Percentiles rank a stretch among this genome's conserved stretches.
Evolutionary conservation across 1,139 yeast species (phyloP).

Genomic region (Geotrichum bryndzae): DNA sequence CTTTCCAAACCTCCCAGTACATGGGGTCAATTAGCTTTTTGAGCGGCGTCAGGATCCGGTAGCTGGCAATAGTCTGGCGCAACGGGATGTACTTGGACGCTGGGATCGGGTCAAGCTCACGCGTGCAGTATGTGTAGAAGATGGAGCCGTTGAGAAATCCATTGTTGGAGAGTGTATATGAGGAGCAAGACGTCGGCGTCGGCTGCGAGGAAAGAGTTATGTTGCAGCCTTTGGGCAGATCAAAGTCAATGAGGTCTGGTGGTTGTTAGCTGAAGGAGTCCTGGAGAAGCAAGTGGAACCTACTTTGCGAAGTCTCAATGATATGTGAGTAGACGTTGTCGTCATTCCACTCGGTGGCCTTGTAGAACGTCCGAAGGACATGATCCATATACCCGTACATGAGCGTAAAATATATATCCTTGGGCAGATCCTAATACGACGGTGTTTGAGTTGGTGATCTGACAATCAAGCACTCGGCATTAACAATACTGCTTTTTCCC

Average conservation of each 20-base stretch:
- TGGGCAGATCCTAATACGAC: too few species aligned
- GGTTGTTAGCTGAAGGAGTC: slow-evolving; percentile 12
- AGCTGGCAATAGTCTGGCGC: slow-evolving; percentile 76
- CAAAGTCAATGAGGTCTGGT: slow-evolving; percentile 56
- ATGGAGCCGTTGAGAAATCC: slow-evolving; percentile 74
- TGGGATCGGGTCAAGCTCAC: slow-evolving; percentile 46
- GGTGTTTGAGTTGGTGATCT: too few species aligned
- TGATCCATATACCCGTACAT: slow-evolving; percentile 88
- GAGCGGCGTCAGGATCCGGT: slow-evolving; percentile 52
- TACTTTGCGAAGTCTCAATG: slow-evolving; percentile 59
- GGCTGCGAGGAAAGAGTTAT: slow-evolving; percentile 69
- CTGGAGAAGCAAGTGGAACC: slow-evolving; percentile 1
- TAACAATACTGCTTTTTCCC: too few species aligned
- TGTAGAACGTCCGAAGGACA: slow-evolving; percentile 63
- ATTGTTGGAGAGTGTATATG: slow-evolving; percentile 63
- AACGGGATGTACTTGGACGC: slow-evolving; percentile 54
- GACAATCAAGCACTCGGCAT: too few species aligned
- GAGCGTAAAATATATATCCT: not conserved
- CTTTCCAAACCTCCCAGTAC: slow-evolving; percentile 32
- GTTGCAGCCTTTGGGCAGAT: slow-evolving; percentile 62
- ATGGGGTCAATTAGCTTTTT: slow-evolving; percentile 23
- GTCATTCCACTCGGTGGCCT: slow-evolving; percentile 67
- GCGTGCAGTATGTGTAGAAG: slow-evolving; percentile 71
- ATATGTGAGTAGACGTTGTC: slow-evolving; percentile 71
- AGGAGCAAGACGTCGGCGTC: slow-evolving; percentile 65